Evolutionary conservation across 2,329 filamentous ascomycete species (phyloP).

Genomic region (Sporothrix phasma): DNA sequence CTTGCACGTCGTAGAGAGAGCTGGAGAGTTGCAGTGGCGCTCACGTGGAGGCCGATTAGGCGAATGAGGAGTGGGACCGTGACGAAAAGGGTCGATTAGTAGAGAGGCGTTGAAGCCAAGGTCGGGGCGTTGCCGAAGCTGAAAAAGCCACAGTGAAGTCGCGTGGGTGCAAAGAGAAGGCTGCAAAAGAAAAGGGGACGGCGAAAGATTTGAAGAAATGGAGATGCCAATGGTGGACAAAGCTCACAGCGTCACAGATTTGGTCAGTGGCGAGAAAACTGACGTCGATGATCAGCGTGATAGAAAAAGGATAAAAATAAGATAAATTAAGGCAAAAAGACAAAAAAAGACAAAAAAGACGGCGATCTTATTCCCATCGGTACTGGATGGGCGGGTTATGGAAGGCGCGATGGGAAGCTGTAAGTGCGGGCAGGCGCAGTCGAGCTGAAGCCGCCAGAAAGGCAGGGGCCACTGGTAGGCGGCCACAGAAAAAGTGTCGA

Average conservation of each 20-base stretch:
- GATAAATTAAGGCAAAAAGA: too few relatives aligned
- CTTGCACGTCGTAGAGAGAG: background rate
- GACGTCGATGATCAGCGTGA: conserved; percentile 3
- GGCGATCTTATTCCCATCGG: background rate
- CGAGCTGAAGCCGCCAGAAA: background rate
- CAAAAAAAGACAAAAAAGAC: too few relatives aligned
- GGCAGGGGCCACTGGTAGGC: background rate
- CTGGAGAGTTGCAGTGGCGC: conserved; percentile 5
- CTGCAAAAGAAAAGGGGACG: background rate
- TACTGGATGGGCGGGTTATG: background rate
- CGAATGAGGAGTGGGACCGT: background rate
- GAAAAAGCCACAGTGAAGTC: background rate
- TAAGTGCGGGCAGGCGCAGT: conserved; percentile 2
- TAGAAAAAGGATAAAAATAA: background rate
- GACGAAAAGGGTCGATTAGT: background rate
- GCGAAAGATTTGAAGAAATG: background rate
- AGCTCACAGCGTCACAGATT: too few relatives aligned
- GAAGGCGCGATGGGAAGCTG: background rate
- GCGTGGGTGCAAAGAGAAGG: background rate
- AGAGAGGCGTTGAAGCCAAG: background rate
- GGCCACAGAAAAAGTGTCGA: background rate
- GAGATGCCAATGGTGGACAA: background rate
- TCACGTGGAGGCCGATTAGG: conserved; percentile 7
- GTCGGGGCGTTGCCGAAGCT: background rate
- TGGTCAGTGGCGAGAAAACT: conserved; percentile 3